phyloP scores from a whole-genome alignment of 177 flowering plant species.

The Vitis hybrid region DNA sequence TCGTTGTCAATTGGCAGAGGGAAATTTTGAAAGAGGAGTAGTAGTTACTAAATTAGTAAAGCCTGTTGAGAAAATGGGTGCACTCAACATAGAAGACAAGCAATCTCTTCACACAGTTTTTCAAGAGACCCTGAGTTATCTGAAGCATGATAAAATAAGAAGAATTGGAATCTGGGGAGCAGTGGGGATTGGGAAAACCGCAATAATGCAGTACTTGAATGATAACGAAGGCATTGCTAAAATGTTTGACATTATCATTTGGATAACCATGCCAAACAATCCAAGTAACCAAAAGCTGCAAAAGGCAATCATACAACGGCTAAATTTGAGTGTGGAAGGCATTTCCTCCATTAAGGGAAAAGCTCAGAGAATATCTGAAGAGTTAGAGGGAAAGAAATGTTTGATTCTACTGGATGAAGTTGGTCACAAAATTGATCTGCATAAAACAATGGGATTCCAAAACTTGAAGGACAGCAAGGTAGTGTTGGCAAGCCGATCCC shows the following conservation, averaged over 20 bases:
- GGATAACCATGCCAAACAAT: conserved; percentile 6
- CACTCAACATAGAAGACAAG: neutral
- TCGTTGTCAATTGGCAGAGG: neutral
- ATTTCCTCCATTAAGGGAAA: neutral
- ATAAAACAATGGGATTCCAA: conserved; percentile 5
- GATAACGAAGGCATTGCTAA: conserved; percentile 4
- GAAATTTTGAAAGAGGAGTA: conserved; percentile 1
- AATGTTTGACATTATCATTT: conserved; percentile 22
- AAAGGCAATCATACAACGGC: neutral
- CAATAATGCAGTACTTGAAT: conserved; percentile 19
- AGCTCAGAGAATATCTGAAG: conserved; percentile 3
- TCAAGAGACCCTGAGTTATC: neutral
- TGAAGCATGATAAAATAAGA: neutral
- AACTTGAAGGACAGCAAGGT: conserved; percentile 15
- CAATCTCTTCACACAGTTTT: neutral
- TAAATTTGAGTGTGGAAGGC: conserved; percentile 13
- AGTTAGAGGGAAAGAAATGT: conserved; percentile 13
- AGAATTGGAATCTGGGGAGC: conserved; percentile 11
- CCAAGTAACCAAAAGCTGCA: conserved; percentile 11
- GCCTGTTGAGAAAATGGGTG: neutral
- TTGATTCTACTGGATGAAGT: conserved; percentile 24
- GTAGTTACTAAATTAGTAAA: conserved; percentile 7
- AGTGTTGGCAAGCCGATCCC: conserved; percentile 17
- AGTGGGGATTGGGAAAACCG: conserved; percentile 12
- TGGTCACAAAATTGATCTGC: conserved; percentile 3